Evolutionary conservation across 2,329 filamentous ascomycete genomes (phyloP), one percentile per base, ranked within the genome.

Genomic region (Paecilomyces variotii): DNA sequence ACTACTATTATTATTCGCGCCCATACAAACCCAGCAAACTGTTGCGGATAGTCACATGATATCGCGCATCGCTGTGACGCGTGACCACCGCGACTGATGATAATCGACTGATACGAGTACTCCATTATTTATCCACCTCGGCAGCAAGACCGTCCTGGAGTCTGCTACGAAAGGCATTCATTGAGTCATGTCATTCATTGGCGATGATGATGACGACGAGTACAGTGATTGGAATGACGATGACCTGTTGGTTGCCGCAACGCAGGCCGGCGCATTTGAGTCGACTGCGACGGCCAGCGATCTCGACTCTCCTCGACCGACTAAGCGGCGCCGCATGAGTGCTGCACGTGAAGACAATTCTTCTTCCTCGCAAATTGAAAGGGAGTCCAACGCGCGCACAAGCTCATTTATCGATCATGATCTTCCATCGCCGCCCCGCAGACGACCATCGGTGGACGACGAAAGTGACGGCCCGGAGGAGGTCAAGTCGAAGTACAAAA

Each of bases 271-370:
- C 10, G 28, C 59, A 26, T 27, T 53, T n/a, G 56, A 60, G 5
- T 52, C 28, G n/a, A 19, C 39, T 45, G 39, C 35, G 12, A 45
- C 35, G 14, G 35, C 39, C 14, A 45, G 12, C n/a, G 39, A 45
- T 19, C 39, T 24, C 10, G 61, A 65, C 19, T 63, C 64, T 19
- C 62, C 69, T 12, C 72, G 65, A 54, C 65, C 71, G 10, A 56
- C 65, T 5, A 76, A 76, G 59, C 69, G 73, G 51, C 72, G 68
- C 51, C 73, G 74, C 49, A 56, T 74, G 27, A 63, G 64, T 58
- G 55, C 61, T n/a, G 55, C n/a, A 5, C 54, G 32, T 5, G 50
- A 52, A 19, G 53, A 51, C 10, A 53, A 53, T 45, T 54, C 39
- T 35, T 39, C 57, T 4, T 54, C 24, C 24, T 14, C 45, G n/a